Evolutionary conservation across 176 grass and related monocot genomes (phyloP).

Genomic region (Areca catechu): DNA sequence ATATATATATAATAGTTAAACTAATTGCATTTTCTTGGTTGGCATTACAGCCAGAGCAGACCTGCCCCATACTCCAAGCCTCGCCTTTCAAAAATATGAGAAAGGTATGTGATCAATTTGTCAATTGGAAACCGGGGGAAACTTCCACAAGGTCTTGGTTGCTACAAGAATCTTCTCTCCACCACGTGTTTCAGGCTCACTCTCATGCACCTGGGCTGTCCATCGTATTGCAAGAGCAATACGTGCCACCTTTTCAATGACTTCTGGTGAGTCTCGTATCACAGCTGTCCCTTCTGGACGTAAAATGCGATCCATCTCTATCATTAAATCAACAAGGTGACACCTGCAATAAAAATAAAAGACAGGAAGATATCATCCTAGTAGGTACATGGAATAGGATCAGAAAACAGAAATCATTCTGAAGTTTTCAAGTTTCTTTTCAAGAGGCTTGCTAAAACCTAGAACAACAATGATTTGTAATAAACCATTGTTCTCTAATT

Average conservation of each 20-base stretch:
- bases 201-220: slow-evolving; percentile 43
- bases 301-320: slow-evolving; percentile 97
- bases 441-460: slow-evolving; percentile 5
- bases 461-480: not conserved
- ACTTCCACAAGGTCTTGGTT: slow-evolving; percentile 78
- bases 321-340: slow-evolving; percentile 73
- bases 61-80: too few relatives aligned
- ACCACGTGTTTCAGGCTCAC: slow-evolving; percentile 49
- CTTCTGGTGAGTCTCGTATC: slow-evolving; percentile 46
- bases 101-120: too few relatives aligned
- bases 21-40: too few relatives aligned
- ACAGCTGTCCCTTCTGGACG: slow-evolving; percentile 81
- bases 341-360: slow-evolving; percentile 38
- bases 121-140: slow-evolving; percentile 35
- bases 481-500: too few relatives aligned
- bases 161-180: slow-evolving; percentile 75
- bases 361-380: too few relatives aligned
- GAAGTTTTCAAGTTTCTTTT: not conserved
- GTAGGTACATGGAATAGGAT: too few relatives aligned
- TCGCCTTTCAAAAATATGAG: too few relatives aligned
- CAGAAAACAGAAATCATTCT: not conserved
- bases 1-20: too few relatives aligned
- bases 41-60: too few relatives aligned
- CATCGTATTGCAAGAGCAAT: slow-evolving; percentile 61
- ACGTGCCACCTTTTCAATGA: slow-evolving; percentile 48